These are phyloP conservation scores for Diospyros kaki DNA, from an alignment of 148 eudicot genomes.

Conservation along the genomic window DNA sequence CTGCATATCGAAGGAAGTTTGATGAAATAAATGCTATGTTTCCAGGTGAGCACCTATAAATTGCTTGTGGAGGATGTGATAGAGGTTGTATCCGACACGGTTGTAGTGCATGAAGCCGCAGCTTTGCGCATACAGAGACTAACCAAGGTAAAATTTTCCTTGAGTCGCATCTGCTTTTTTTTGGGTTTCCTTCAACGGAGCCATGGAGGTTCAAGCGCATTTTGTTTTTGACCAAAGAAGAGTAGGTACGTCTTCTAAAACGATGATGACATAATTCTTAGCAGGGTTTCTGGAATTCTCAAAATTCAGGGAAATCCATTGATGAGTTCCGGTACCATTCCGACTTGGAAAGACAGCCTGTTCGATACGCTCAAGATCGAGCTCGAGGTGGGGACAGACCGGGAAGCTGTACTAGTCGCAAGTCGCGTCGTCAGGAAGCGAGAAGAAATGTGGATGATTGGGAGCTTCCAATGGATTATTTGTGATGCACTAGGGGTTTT, in stretches of 20 bases:
- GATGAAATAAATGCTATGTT: background rate
- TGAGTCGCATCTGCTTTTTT: background rate
- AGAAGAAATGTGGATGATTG: constrained; percentile 34
- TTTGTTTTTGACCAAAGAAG: background rate
- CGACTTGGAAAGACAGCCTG: constrained; percentile 21
- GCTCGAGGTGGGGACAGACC: constrained; percentile 17
- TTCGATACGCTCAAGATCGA: constrained; percentile 12
- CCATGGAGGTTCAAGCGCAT: background rate
- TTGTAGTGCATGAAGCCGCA: constrained; percentile 68
- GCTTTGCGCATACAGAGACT: constrained; percentile 55
- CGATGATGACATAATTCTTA: background rate
- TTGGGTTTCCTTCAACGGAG: background rate
- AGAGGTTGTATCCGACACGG: constrained; percentile 52
- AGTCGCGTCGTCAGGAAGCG: constrained; percentile 11
- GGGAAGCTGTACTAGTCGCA: constrained; percentile 27
- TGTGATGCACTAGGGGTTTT: constrained; percentile 22
- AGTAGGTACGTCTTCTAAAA: background rate
- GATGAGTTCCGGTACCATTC: constrained; percentile 24
- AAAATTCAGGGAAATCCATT: constrained; percentile 19
- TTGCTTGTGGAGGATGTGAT: constrained; percentile 58
- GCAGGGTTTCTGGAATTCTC: constrained; percentile 52
- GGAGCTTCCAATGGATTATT: constrained; percentile 69
- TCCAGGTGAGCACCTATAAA: constrained; percentile 71
- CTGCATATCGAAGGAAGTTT: background rate
- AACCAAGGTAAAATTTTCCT: constrained; percentile 48